Evolutionary conservation across 345 rosid species (phyloP), one percentile per base, ranked within the genome.

Genomic region (Reutealis trisperma): DNA sequence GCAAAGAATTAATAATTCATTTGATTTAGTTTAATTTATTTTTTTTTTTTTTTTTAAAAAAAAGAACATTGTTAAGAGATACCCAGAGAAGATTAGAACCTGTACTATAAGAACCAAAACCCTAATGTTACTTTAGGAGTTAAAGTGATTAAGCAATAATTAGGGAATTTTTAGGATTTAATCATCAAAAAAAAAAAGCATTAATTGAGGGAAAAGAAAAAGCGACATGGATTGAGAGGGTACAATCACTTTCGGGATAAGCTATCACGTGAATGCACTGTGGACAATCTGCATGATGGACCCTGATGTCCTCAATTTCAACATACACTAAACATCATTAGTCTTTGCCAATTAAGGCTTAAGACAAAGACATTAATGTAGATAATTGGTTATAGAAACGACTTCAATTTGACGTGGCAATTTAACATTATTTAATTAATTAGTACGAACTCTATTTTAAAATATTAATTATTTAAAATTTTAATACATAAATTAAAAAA

Each of bases 181-280:
- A n/a, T n/a, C n/a, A n/a, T n/a, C n/a, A n/a, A n/a, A n/a, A n/a
- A n/a, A n/a, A n/a, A n/a, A n/a, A n/a, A n/a, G n/a, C n/a, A n/a
- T n/a, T n/a, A n/a, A n/a, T n/a, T n/a, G n/a, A n/a, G n/a, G n/a
- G n/a, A n/a, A n/a, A n/a, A n/a, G n/a, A n/a, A n/a, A n/a, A n/a
- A n/a, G n/a, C n/a, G n/a, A n/a, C n/a, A 24, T 34, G 76, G 75
- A 75, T 73, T 70, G 37, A 78, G 80, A 62, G 76, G 68, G 71
- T 63, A 2, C 45, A 13, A 49, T 73, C 81, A 18, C n/a, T 42
- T 70, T 73, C 70, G 65, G 13, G 81, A 79, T 76, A 67, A 72
- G 79, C 77, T 16, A 68, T 73, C 85, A 83, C 85, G 85, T 83
- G 84, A 65, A 14, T 62, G 19, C 67, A 59, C 64, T 67, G 30